Evolutionary conservation across 2,329 filamentous ascomycete genomes (phyloP), one percentile per base, ranked within the genome.

Genomic region (Pestalotiopsis sp.): DNA sequence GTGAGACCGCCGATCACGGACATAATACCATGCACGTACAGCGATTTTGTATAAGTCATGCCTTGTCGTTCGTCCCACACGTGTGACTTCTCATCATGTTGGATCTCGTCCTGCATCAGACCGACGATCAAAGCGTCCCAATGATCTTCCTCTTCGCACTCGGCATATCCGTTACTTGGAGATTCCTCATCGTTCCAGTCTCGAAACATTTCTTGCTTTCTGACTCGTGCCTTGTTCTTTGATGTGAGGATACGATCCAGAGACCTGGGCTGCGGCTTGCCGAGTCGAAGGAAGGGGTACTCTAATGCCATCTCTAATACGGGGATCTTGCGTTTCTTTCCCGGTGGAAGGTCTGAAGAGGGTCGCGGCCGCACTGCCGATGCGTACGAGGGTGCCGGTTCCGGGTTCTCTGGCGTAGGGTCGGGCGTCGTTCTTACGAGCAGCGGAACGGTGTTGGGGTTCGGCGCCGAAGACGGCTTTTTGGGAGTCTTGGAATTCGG

Each of bases 261-360:
- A n/a, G 79, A 78, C 0, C 76, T 75, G 2, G 90, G 85, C 76
- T 94, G 90, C 4, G 89, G 89, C 76, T 91, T 92, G 70, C 81
- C 84, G 58, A 91, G 78, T 44, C 92, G 88, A 35, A 95, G 77
- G 73, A 94, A 91, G 0, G 91, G 87, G 26, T 89, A 78, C 30
- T 83, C 84, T 55, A 83, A 81, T 2, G 89, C 83, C 3, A 86
- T 84, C 39, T 85, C 80, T 1, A 93, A 75, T 1, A 80, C 79
- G 1, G 92, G 92, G 2, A 93, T 82, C 59, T 85, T 83, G 24
- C 91, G 85, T 14, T 73, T 73, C 1, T 76, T 78, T 6, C 78
- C 79, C 10, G 85, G 86, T 13, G 79, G 78, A 1, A 92, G 80
- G 24, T 81, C 75, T 2, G 79, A 72, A 2, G 81, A 79, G 0